Evolutionary conservation across 352 stramenopile genomes (phyloP).

Genomic region (Phytopythium boreale): DNA sequence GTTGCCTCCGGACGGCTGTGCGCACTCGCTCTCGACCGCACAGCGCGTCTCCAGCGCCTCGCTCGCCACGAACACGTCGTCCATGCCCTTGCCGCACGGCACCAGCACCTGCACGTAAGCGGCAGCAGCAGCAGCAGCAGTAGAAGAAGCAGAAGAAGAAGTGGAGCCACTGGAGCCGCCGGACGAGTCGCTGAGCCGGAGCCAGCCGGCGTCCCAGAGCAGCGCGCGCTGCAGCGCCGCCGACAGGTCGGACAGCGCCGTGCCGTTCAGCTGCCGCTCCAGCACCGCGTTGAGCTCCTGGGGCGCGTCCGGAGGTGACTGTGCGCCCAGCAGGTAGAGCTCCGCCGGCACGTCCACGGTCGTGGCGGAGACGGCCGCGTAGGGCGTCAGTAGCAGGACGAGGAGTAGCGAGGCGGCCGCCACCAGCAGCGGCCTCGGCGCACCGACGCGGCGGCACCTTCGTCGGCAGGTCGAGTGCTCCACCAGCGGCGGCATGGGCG

Average conservation of each 20-base stretch:
- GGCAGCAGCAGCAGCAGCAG: not conserved
- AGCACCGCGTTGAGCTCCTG: constrained; percentile 11
- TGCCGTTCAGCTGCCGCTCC: not conserved
- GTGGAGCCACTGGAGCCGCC: not conserved
- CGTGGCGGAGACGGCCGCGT: not conserved
- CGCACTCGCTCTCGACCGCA: not conserved
- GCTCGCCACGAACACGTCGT: constrained; percentile 24
- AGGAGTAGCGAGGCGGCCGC: not conserved
- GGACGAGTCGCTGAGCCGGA: constrained; percentile 9
- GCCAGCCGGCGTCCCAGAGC: constrained; percentile 38
- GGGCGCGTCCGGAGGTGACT: constrained; percentile 7
- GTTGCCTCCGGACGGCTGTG: constrained; percentile 2
- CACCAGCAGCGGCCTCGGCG: not conserved
- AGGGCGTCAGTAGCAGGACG: not conserved
- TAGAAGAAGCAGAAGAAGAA: not conserved
- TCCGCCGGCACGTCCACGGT: constrained; percentile 6
- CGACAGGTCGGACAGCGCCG: constrained; percentile 17
- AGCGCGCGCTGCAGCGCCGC: constrained; percentile 28
- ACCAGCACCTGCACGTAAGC: constrained; percentile 42
- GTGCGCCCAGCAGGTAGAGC: not conserved
- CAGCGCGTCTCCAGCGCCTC: constrained; percentile 11
- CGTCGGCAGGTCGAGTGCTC: too few species aligned
- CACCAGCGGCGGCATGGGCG: too few species aligned
- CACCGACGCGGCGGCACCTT: not conserved
- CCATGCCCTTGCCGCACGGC: constrained; percentile 36